Evolutionary conservation across 106 monocot genomes (phyloP), one percentile per base, ranked within the genome.

Genomic region (Acorus calamus): DNA sequence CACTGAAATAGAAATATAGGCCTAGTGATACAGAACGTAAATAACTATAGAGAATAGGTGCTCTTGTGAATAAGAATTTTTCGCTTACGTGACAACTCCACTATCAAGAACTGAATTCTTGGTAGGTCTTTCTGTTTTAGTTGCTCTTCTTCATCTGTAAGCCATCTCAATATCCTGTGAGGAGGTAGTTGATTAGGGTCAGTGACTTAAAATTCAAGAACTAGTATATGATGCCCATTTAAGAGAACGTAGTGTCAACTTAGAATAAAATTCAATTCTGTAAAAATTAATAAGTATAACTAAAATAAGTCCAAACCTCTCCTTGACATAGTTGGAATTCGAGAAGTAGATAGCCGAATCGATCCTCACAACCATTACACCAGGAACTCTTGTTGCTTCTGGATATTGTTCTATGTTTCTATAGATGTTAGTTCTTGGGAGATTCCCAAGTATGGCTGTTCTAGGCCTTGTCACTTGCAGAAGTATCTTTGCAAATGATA

Each of bases 21-120:
- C 44, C 44, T 3, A 2, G n/a, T 6, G 6, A 8, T 0, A 3
- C 42, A 6, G 60, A 60, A 60, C 11, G 2, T 60, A 4, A 7
- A 60, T 8, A 2, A 59, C 14, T 28, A 62, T 45, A 14, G 12
- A 46, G 56, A 10, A 51, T n/a, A 14, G 3, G 59, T 7, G 43
- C 2, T 44, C 6, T 8, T 9, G 62, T 14, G 46, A 53, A 4
- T 11, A 9, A 62, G 8, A 4, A 55, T 47, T 44, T 14, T 28
- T 28, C 28, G 1, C 83, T 92, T 73, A 87, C 87, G 82, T 46
- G 92, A 87, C 87, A 92, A 79, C 10, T 92, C 92, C 2, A 92
- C 69, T 4, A 92, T 71, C 76, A 92, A 71, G 67, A 64, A 77
- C 54, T 80, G 62, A 12, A 87, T 81, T 56, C 11, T 69, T 44